Evolutionary conservation across 2,329 filamentous ascomycete genomes (phyloP), one percentile per base, ranked within the genome.

Genomic region (Elsinoe ampelina): DNA sequence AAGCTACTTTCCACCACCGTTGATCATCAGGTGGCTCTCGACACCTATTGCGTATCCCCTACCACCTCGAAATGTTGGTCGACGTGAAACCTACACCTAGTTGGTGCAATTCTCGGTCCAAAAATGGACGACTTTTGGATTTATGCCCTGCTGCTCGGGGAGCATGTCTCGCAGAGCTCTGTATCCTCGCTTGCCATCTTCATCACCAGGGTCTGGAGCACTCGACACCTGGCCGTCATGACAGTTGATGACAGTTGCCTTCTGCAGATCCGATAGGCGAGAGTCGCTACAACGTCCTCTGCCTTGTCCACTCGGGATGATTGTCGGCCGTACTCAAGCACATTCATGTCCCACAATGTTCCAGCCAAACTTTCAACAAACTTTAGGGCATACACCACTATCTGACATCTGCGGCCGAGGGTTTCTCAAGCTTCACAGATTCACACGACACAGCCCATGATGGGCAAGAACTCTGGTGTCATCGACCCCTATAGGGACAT

Each of bases 1-100:
- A 26, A 10, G 8, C 45, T 50, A 50, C 45, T 50, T 35, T 50
- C 45, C 45, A 35, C 45, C 26, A 35, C 45, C 45, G 45, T 50
- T 50, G 26, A 50, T 2, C 12, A 2, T 30, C 26, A 30, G 26
- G 26, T 30, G 26, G 26, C 4, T 8, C 19, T 45, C 19, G 13
- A 20, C 39, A 20, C n/a, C 41, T 45, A 19, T 26, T 26, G 20
- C 41, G 41, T 45, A 22, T 12, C 41, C 19, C 13, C 41, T 12
- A 12, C 10, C 41, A 22, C 3, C 19, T 22, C 7, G 41, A 10
- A 15, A 26, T 22, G 19, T 10, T 50, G 30, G 26, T 50, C 11
- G 45, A 50, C 11, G 5, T 26, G 34, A 50, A 30, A 45, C 41
- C 41, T 22, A 45, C 26, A 8, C 26, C 26, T 30, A 30, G 26